phyloP scores from a whole-genome alignment of 2,329 filamentous ascomycete genomes.

The Fusarium citri region DNA sequence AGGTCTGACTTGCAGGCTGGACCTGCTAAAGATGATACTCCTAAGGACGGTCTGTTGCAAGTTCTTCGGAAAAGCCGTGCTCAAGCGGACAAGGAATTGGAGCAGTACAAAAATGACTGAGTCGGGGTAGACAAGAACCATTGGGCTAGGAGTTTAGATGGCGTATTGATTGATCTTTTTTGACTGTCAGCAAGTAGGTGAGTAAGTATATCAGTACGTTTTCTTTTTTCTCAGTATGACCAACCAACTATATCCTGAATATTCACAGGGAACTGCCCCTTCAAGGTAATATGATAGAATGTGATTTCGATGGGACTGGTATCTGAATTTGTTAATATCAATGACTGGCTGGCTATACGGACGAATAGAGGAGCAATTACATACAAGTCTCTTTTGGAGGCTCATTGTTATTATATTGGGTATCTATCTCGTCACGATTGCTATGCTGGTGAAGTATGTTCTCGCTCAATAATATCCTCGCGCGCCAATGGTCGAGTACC shows the following conservation, averaged over 20 bases:
- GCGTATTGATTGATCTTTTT: not conserved
- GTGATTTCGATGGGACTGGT: not conserved
- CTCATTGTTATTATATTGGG: not conserved
- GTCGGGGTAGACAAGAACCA: not conserved
- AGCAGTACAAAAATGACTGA: not conserved
- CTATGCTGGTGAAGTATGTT: conserved; percentile 54
- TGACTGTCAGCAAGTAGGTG: not conserved
- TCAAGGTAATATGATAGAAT: not conserved
- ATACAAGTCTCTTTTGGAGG: not conserved
- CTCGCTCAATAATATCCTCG: conserved; percentile 82
- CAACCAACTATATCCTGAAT: not conserved
- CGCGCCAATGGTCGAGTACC: conserved; percentile 79
- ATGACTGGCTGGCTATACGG: not conserved
- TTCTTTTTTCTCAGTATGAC: not conserved
- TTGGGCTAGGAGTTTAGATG: not conserved
- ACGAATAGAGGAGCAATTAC: not conserved
- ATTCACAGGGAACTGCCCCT: not conserved
- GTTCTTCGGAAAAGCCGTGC: not conserved
- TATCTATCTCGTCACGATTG: conserved; percentile 2
- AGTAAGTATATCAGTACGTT: not conserved
- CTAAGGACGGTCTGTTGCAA: not conserved
- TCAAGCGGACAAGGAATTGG: not conserved
- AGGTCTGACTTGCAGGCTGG: not conserved
- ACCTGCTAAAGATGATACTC: not conserved
- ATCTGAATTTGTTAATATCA: not conserved